Evolutionary conservation across 1,139 yeast genomes (phyloP).

Genomic region (Scheffersomyces segobiensis): DNA sequence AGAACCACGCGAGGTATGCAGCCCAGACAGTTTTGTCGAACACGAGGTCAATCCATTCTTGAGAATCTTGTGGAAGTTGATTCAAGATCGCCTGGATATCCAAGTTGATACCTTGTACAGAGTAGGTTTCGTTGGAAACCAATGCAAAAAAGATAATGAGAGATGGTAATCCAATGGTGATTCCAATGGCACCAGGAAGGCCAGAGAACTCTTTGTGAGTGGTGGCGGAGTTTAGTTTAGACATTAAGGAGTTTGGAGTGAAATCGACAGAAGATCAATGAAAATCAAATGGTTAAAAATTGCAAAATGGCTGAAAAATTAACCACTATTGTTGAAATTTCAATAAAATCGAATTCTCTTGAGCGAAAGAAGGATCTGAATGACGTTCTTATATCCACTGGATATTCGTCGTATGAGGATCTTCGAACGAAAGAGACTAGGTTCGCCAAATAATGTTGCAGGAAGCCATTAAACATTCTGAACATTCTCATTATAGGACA

Average conservation of each 20-base stretch:
- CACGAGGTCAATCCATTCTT: slow-evolving; percentile 26
- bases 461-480: no score
- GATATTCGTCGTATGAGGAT: neutral
- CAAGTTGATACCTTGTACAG: slow-evolving; percentile 47
- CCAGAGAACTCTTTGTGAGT: slow-evolving; percentile 77
- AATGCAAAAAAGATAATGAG: slow-evolving; percentile 61
- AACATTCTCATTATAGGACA: neutral
- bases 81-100: slow-evolving; percentile 34
- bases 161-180: slow-evolving; percentile 68
- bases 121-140: slow-evolving; percentile 56
- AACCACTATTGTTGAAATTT: neutral
- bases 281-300: no score
- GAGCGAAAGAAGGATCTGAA: no score
- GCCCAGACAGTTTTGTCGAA: slow-evolving; percentile 53
- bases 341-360: neutral
- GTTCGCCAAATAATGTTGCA: no score
- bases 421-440: neutral
- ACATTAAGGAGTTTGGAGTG: neutral
- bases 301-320: no score
- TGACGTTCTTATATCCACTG: neutral
- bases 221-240: slow-evolving; percentile 67
- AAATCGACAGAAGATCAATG: neutral
- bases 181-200: slow-evolving; percentile 64
- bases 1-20: slow-evolving; percentile 77
- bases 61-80: slow-evolving; percentile 26